Base-by-base conservation (phyloP, 2,329 filamentous ascomycete genomes). In the Chalaropsis ovoidea region DNA sequence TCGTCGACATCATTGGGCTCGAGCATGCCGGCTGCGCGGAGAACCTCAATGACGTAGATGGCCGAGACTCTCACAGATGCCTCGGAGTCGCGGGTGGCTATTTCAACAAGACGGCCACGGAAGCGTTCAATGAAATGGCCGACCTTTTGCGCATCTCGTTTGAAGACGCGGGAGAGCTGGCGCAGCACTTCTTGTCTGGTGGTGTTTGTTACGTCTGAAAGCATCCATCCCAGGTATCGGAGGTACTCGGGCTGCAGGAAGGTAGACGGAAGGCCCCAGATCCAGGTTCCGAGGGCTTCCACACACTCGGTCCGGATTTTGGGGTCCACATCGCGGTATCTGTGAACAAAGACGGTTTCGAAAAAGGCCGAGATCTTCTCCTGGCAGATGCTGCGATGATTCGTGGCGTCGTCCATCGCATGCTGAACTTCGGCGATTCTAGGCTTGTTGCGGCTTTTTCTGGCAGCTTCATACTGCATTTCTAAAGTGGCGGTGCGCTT, bases 91-190 rank as follows among this genome's bases (percentile, higher is more conserved):
- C 85, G 84, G 6, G 88, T 90, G 0, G 92, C 92, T 79, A 99
- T 96, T 76, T 99, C 94, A 31, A 97, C 87, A 47, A 99, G 80
- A 35, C 94, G 86, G 5, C 86, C 80, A 61, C 92, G 83, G 75
- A 97, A 99, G 61, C 91, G 83, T 74, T 97, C 94, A 43, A 95
- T 96, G 71, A 97, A 99, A 67, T 91, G 89, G 66, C 90, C 88
- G 63, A 99, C 79, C 69, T 95, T 84, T 72, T 90, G 90, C 64
- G 91, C 85, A 69, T 89, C 86, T 67, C 89, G 86, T 71, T 86
- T 87, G 76, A 95, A 93, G 4, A 99, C 81, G 66, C 83, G 86
- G 24, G 84, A 81, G 15, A 99, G 80, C 74, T 97, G 91, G 71
- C 86, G 89, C 52, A 99, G 77, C 1, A 95, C 90, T 74, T 96